Evolutionary conservation across 148 eudicot genomes (phyloP).

Genomic region (Pharnaceum exiguum): DNA sequence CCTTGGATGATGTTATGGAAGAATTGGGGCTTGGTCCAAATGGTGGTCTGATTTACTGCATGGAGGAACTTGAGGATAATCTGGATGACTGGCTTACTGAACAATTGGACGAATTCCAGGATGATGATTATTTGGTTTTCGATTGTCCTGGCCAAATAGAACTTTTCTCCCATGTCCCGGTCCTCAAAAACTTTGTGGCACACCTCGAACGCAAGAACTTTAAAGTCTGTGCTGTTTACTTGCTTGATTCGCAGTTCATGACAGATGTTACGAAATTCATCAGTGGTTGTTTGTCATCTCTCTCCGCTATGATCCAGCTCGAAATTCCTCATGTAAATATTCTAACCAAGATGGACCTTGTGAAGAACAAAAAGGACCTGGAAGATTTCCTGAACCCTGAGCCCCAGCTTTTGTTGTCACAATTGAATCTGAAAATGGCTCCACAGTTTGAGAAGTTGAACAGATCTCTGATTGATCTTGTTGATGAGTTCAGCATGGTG

Average conservation of each 20-base stretch:
- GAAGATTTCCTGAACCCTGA: slow-evolving; percentile 82
- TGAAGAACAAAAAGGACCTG: slow-evolving; percentile 68
- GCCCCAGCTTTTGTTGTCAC: slow-evolving; percentile 51
- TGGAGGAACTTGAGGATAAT: slow-evolving; percentile 94
- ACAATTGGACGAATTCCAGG: slow-evolving; percentile 72
- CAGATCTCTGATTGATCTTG: slow-evolving; percentile 75
- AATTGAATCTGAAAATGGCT: slow-evolving; percentile 71
- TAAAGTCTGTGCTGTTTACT: slow-evolving; percentile 83
- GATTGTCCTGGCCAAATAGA: slow-evolving; percentile 99
- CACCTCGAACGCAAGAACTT: slow-evolving; percentile 79
- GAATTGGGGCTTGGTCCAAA: slow-evolving; percentile 91
- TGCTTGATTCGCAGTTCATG: slow-evolving; percentile 97
- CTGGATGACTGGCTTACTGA: slow-evolving; percentile 89
- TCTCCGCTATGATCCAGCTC: slow-evolving; percentile 95
- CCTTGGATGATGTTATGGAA: slow-evolving; percentile 94
- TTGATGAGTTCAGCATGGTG: slow-evolving; percentile 90
- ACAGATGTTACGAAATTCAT: slow-evolving; percentile 97
- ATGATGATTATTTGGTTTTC: slow-evolving; percentile 88
- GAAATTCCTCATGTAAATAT: slow-evolving; percentile 84
- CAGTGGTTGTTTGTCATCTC: slow-evolving; percentile 93
- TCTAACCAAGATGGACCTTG: slow-evolving; percentile 95
- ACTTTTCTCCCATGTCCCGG: slow-evolving; percentile 91
- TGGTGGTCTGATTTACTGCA: slow-evolving; percentile 89
- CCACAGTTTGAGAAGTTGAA: slow-evolving; percentile 85
- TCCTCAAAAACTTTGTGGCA: slow-evolving; percentile 85